Base-by-base conservation (phyloP, 2,329 filamentous ascomycete genomes). In the Helotiales sp. region DNA sequence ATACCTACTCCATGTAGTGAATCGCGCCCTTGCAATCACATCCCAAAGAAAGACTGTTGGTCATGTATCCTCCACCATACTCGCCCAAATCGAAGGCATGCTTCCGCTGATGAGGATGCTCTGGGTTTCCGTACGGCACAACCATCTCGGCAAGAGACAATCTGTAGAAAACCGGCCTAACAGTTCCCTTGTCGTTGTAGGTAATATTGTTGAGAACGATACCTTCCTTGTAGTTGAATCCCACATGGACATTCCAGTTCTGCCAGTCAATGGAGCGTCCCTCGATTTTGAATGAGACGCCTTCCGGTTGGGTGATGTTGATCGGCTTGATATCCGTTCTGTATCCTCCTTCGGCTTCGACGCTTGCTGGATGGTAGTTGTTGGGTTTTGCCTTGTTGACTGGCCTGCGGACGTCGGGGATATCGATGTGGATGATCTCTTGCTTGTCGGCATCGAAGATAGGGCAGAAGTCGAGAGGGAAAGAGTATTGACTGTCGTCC, bases 171-270 rank as follows among this genome's bases (percentile, higher is more conserved):
- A 96, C 84, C 1, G 92, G 91, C 34, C 94, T 86, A 37, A 90
- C 83, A 50, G 82, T 90, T 54, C 92, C 89, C 79, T 93, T 92
- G 80, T 97, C 94, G 73, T 93, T 94, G 81, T 91, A 97, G 2
- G 89, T 92, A 77, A 97, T 93, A 80, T 97, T 93, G 79, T 92
- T 96, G 6, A 97, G 83, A 1, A 97, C 91, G 72, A 97, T 91
- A 24, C 94, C 94, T 80, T 97, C 94, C 28, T 92, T 87, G 82
- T 97, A 96, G 83, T 97, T 97, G 86, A 97, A 97, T 26, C 94
- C 94, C 67, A 97, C 87, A 78, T 97, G 94, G 71, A 97, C 87
- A 74, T 87, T 95, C 91, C 93, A 97, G 77, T 96, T 97, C 79
- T 97, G 93, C 94, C 94, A 97, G 71, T 89, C 87, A 60, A 97